Percentiles rank a stretch among this genome's conserved stretches.
These are phyloP conservation scores for Nitzschia sp. DNA, from an alignment of 108 stramenopile species.

Conservation along the genomic window DNA sequence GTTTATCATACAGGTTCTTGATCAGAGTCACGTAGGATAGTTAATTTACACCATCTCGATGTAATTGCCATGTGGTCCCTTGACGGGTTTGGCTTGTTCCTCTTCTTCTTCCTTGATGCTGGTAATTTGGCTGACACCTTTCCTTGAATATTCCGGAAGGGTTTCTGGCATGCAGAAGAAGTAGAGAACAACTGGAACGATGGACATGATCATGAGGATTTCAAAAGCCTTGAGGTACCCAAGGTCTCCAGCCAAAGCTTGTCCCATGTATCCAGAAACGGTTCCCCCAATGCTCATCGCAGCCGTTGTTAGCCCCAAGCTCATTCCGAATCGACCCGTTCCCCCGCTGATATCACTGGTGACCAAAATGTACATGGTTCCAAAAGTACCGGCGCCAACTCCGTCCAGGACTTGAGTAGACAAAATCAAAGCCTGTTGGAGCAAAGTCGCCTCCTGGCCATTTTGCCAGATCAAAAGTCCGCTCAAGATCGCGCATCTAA, in stretches of 20 bases:
- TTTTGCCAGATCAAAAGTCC: conserved; percentile 52
- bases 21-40: no score
- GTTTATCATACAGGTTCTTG: no score
- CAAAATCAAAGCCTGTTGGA: conserved; percentile 67
- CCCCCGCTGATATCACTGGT: conserved; percentile 86
- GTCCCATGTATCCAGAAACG: conserved; percentile 85
- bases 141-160: conserved; percentile 31
- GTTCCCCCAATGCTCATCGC: conserved; percentile 93
- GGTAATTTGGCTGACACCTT: conserved; percentile 6
- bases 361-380: conserved; percentile 91
- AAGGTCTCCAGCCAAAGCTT: conserved; percentile 78
- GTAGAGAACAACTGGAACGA: conserved; percentile 73
- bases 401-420: conserved; percentile 88
- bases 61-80: conserved; percentile 12
- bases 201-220: conserved; percentile 76
- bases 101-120: conserved; percentile 32
- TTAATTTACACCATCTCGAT: conserved; percentile 37
- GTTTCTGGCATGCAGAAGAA: conserved; percentile 87
- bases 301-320: conserved; percentile 80
- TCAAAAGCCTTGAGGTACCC: conserved; percentile 78
- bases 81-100: conserved; percentile 15
- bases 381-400: conserved; percentile 88
- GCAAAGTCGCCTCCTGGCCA: conserved; percentile 33
- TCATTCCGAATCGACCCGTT: conserved; percentile 82
- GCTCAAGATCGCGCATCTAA: conserved; percentile 77